Percentiles rank a stretch among this genome's conserved stretches.
These are phyloP conservation scores for Royoungia palumana DNA, from an alignment of 768 basidiomycete genomes.

Conservation along the genomic window DNA sequence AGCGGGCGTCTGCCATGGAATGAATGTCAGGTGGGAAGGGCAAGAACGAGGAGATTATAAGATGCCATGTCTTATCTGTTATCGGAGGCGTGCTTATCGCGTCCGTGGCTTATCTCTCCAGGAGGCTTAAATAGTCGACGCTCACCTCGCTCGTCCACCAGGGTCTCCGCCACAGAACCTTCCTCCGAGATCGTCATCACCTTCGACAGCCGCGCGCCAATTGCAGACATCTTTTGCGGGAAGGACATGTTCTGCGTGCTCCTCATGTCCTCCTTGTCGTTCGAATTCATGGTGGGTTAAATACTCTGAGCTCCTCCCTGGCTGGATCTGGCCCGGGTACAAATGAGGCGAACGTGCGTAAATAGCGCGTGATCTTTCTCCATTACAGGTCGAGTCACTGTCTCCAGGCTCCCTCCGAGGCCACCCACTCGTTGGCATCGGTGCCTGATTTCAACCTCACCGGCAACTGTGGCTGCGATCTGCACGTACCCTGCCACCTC, in stretches of 20 bases:
- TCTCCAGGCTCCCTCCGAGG: not conserved
- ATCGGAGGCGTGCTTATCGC: conserved; percentile 20
- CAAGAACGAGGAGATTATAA: not conserved
- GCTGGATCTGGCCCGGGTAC: not conserved
- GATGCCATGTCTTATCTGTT: conserved; percentile 20
- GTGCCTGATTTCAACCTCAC: conserved; percentile 7
- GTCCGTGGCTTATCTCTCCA: conserved; percentile 13
- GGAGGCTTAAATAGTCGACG: conserved; percentile 5
- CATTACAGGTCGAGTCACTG: not conserved
- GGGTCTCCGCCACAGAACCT: conserved; percentile 6
- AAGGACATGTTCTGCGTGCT: conserved; percentile 6
- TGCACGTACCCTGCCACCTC: too few species aligned
- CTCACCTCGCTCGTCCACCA: conserved; percentile 18
- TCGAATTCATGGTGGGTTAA: conserved; percentile 7
- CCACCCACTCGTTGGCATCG: not conserved
- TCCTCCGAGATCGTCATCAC: conserved; percentile 10
- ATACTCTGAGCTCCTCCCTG: conserved; percentile 1
- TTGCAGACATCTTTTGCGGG: conserved; percentile 18
- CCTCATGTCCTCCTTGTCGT: conserved; percentile 10
- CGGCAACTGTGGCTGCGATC: too few species aligned
- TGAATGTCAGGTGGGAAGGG: conserved; percentile 2
- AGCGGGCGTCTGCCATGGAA: conserved; percentile 39
- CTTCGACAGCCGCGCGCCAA: conserved; percentile 15
- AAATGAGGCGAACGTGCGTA: conserved; percentile 16
- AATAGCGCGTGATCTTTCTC: conserved; percentile 4